phyloP scores from a whole-genome alignment of 2,329 filamentous ascomycete genomes.

The Calonectria hongkongensis region DNA sequence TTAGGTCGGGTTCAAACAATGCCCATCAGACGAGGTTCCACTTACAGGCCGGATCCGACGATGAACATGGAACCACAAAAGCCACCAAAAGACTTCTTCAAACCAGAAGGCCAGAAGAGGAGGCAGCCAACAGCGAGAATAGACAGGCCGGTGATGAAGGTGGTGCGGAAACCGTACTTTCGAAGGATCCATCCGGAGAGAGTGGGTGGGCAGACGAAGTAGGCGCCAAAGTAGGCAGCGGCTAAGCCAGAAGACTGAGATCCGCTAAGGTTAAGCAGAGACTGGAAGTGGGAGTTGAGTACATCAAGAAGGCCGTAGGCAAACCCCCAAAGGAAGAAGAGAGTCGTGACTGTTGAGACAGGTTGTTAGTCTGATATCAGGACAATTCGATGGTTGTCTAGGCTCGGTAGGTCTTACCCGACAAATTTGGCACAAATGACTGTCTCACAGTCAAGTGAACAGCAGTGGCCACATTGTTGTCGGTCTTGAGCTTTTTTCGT shows the following conservation, averaged over 20 bases:
- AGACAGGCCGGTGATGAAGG: constrained; percentile 73
- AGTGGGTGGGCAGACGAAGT: constrained; percentile 63
- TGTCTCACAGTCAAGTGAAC: constrained; percentile 32
- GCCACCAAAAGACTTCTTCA: constrained; percentile 74
- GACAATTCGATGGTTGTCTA: background rate
- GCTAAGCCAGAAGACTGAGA: constrained; percentile 61
- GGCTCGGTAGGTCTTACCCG: constrained; percentile 7
- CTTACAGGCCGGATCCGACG: constrained; percentile 62
- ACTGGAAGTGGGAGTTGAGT: constrained; percentile 63
- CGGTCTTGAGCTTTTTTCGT: constrained; percentile 25
- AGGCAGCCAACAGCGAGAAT: constrained; percentile 75
- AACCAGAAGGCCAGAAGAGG: constrained; percentile 74
- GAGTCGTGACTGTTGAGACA: constrained; percentile 50
- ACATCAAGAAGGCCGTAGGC: constrained; percentile 58
- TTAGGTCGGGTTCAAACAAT: background rate
- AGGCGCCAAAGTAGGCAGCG: constrained; percentile 66
- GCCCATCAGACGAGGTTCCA: background rate
- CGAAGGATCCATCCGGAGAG: constrained; percentile 70
- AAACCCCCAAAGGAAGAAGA: constrained; percentile 59
- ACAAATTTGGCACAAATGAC: constrained; percentile 32
- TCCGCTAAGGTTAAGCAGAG: constrained; percentile 58
- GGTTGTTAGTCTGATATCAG: background rate
- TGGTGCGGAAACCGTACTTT: constrained; percentile 75
- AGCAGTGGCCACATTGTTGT: constrained; percentile 28
- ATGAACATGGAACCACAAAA: constrained; percentile 76